These are phyloP conservation scores for Alliaria petiolata DNA, from an alignment of 345 rosid genomes.

Conservation along the genomic window DNA sequence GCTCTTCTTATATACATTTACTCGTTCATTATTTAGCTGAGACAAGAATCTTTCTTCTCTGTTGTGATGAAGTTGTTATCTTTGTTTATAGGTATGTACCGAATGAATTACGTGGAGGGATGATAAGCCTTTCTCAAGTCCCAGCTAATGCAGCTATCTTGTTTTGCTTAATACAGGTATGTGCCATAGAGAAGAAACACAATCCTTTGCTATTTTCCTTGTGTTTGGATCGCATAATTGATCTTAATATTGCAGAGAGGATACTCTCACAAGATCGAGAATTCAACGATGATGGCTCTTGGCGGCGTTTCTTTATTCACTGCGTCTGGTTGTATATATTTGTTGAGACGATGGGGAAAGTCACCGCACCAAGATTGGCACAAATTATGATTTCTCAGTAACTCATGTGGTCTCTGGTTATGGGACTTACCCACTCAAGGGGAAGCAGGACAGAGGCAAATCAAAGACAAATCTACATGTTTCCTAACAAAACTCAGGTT, in stretches of 20 bases:
- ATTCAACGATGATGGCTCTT: constrained; percentile 61
- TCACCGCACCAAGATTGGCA: constrained; percentile 86
- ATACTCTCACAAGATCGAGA: constrained; percentile 53
- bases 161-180: constrained; percentile 58
- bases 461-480: constrained; percentile 2
- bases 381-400: constrained; percentile 43
- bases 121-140: constrained; percentile 81
- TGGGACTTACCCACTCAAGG: not conserved
- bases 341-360: constrained; percentile 83
- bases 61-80: constrained; percentile 1
- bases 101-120: constrained; percentile 90
- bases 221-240: not conserved
- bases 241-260: constrained; percentile 62
- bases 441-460: constrained; percentile 2
- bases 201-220: not conserved
- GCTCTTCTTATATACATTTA: constrained; percentile 18
- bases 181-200: not conserved
- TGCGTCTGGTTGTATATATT: constrained; percentile 77
- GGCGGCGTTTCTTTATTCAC: constrained; percentile 62
- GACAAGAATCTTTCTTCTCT: constrained; percentile 2
- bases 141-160: constrained; percentile 76
- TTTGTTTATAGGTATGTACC: constrained; percentile 68
- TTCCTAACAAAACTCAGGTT: too few relatives aligned
- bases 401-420: constrained; percentile 8
- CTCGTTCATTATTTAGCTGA: not conserved